Conservation (phyloP, 2,329 filamentous ascomycete genomes). For the Myriosclerotinia duriaeana region DNA sequence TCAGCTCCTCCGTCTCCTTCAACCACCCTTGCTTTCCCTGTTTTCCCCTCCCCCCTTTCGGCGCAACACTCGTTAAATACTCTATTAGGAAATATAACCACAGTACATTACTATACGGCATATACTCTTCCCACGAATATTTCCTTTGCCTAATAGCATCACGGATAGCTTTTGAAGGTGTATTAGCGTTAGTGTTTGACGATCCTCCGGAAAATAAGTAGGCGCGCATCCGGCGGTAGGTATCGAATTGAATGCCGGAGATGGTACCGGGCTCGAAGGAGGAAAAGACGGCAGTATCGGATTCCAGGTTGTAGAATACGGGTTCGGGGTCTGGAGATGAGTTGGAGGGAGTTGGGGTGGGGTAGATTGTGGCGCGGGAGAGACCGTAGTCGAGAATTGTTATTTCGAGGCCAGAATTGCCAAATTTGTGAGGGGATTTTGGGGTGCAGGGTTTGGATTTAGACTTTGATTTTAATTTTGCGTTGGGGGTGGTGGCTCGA, state of each 20-base stretch:
- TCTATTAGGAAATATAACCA: slow-evolving; percentile 54
- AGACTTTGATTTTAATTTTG: neutral
- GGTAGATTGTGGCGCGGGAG: slow-evolving; percentile 53
- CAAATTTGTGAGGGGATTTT: slow-evolving; percentile 46
- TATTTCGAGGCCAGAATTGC: slow-evolving; percentile 60
- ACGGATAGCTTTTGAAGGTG: slow-evolving; percentile 1
- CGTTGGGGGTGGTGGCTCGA: neutral
- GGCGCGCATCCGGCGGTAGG: slow-evolving; percentile 53
- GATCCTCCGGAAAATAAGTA: slow-evolving; percentile 31
- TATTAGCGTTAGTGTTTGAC: slow-evolving; percentile 23
- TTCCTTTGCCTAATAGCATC: slow-evolving; percentile 16
- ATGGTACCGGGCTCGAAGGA: slow-evolving; percentile 45
- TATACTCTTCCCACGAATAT: slow-evolving; percentile 52
- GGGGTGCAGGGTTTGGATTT: neutral
- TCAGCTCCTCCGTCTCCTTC: neutral
- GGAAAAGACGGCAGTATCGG: slow-evolving; percentile 59
- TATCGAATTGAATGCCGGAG: slow-evolving; percentile 51
- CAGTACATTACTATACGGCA: slow-evolving; percentile 63
- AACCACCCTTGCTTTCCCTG: neutral
- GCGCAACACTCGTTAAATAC: slow-evolving; percentile 17
- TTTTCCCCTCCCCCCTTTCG: neutral
- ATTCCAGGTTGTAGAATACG: slow-evolving; percentile 59
- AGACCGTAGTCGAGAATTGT: slow-evolving; percentile 66
- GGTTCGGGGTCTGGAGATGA: slow-evolving; percentile 40
- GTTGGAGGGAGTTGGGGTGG: slow-evolving; percentile 31